Conservation (phyloP, 345 rosid genomes). For the Arabis alpina region DNA sequence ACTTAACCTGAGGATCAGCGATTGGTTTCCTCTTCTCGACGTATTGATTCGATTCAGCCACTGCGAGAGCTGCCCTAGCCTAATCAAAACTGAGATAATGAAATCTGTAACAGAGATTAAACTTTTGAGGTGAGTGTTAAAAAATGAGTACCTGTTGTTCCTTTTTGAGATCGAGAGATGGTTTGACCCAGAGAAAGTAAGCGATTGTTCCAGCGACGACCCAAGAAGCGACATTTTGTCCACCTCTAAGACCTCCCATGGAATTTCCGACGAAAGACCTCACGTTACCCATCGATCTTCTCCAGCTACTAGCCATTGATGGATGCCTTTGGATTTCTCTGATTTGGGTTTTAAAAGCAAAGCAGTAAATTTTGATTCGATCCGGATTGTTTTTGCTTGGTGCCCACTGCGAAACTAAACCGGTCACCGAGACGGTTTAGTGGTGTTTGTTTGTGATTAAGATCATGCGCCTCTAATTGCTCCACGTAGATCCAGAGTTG, state of each 20-base stretch:
- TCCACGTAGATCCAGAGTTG: conserved; percentile 32
- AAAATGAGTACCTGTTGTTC: conserved; percentile 67
- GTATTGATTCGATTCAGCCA: conserved; percentile 66
- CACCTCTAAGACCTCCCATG: conserved; percentile 87
- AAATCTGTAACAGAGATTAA: neutral
- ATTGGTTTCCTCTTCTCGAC: conserved; percentile 76
- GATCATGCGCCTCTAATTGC: conserved; percentile 10
- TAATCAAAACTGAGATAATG: conserved; percentile 32
- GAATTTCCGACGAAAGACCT: conserved; percentile 76
- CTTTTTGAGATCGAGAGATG: conserved; percentile 81
- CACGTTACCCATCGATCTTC: conserved; percentile 66
- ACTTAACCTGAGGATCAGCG: conserved; percentile 81
- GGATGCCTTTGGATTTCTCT: conserved; percentile 6
- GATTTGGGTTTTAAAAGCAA: conserved; percentile 6
- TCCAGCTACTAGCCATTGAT: conserved; percentile 62
- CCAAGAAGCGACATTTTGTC: conserved; percentile 82
- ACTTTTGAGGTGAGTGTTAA: neutral
- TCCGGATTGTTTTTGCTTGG: conserved; percentile 22
- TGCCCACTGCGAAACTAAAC: conserved; percentile 30
- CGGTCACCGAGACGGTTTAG: conserved; percentile 24
- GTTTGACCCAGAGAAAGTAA: conserved; percentile 91
- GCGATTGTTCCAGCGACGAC: conserved; percentile 90
- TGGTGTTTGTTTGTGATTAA: neutral
- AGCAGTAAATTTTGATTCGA: conserved; percentile 12
- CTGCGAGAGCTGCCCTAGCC: conserved; percentile 79